These are phyloP conservation scores for Penicillium sp. DNA, from an alignment of 2,329 filamentous ascomycete species.

Conservation along the genomic window DNA sequence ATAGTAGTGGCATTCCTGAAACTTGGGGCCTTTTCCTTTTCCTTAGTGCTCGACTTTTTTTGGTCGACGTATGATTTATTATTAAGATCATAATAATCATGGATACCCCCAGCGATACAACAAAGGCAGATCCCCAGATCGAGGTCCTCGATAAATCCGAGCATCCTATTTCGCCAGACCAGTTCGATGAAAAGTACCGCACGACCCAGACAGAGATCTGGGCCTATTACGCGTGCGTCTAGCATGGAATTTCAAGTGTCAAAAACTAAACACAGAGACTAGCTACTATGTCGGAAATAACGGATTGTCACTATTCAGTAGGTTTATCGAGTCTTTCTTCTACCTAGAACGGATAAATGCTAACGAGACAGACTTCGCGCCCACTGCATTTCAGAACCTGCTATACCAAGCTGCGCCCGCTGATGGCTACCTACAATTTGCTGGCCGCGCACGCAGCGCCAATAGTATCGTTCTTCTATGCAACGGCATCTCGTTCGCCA, in stretches of 20 bases:
- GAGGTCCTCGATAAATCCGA: conserved; percentile 21
- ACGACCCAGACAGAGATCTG: conserved; percentile 53
- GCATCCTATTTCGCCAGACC: conserved; percentile 48
- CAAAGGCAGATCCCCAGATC: conserved; percentile 8
- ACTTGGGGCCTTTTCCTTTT: not conserved
- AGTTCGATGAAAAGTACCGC: conserved; percentile 50
- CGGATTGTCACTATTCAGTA: conserved; percentile 56
- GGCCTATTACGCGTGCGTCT: conserved; percentile 50
- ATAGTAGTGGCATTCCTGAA: not conserved
- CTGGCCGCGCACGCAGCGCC: conserved; percentile 54
- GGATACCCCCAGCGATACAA: conserved; percentile 13
- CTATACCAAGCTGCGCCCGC: conserved; percentile 57
- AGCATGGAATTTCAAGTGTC: not conserved
- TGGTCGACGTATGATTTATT: not conserved
- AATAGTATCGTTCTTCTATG: conserved; percentile 61
- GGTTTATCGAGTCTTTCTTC: conserved; percentile 6
- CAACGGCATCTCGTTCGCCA: conserved; percentile 64
- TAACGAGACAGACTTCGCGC: conserved; percentile 49
- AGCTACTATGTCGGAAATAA: conserved; percentile 64
- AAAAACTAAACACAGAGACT: conserved; percentile 20
- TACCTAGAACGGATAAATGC: too few species aligned
- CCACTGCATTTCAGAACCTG: conserved; percentile 61
- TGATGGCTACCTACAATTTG: conserved; percentile 50
- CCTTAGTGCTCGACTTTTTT: not conserved
- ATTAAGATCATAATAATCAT: conserved; percentile 9